Conservation (phyloP, 192 early-diverging fungal species). For the Rhizophlyctis rosea region DNA sequence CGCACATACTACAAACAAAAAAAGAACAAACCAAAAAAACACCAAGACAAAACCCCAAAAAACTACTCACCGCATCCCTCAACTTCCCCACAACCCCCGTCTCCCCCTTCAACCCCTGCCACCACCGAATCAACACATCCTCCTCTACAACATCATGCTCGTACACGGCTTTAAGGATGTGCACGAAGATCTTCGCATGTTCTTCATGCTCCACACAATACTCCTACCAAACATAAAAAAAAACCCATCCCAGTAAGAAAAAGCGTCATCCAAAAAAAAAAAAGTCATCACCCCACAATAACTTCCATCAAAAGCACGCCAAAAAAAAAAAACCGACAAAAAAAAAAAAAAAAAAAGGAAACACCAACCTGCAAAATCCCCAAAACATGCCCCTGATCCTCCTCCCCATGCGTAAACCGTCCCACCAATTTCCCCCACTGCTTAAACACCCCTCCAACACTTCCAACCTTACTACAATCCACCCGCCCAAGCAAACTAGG, state of each 20-base stretch:
- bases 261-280: no score
- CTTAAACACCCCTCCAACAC: constrained; percentile 38
- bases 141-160: constrained; percentile 81
- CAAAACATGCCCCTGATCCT: constrained; percentile 74
- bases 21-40: not conserved
- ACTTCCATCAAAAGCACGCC: no score
- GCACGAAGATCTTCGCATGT: constrained; percentile 54
- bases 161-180: constrained; percentile 65
- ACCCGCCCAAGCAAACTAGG: constrained; percentile 65
- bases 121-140: constrained; percentile 76
- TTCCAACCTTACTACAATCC: constrained; percentile 44
- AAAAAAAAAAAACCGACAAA: no score
- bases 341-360: no score
- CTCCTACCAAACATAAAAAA: constrained; percentile 30
- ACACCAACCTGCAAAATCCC: constrained; percentile 33
- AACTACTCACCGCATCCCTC: constrained; percentile 50
- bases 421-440: constrained; percentile 70
- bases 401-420: constrained; percentile 59
- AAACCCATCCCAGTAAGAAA: no score
- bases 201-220: no score
- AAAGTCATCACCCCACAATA: no score
- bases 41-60: not conserved
- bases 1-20: not conserved
- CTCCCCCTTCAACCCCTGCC: constrained; percentile 47
- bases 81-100: constrained; percentile 41